Conservation (phyloP, 2,329 filamentous ascomycete species). For the Pyrenochaeta sp. region DNA sequence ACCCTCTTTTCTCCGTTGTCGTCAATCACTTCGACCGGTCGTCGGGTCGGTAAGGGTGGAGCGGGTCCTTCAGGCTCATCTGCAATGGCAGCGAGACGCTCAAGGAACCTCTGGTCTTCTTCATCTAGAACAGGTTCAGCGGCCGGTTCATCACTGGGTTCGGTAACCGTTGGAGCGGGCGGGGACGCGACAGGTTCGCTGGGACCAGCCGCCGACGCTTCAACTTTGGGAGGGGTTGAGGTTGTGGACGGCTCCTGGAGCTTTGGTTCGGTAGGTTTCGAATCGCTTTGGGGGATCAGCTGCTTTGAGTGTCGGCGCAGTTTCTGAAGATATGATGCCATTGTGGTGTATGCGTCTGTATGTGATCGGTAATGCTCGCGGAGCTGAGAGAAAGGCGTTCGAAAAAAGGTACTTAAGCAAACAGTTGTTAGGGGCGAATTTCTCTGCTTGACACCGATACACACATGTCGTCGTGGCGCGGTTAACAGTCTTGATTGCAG, state of each 20-base stretch:
- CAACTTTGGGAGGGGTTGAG: conserved; percentile 16
- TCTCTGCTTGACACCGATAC: conserved; percentile 26
- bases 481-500: conserved; percentile 28
- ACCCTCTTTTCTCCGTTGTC: conserved; percentile 44
- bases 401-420: conserved; percentile 5
- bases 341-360: conserved; percentile 5
- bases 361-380: background rate
- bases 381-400: background rate
- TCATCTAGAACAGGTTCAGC: conserved; percentile 61
- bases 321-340: conserved; percentile 46
- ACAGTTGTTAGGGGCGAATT: conserved; percentile 16
- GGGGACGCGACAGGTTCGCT: conserved; percentile 25
- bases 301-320: conserved; percentile 45
- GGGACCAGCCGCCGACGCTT: conserved; percentile 32
- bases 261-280: conserved; percentile 16
- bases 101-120: conserved; percentile 68
- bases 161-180: conserved; percentile 31
- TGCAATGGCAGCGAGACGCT: conserved; percentile 58
- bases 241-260: conserved; percentile 21
- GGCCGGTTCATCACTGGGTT: conserved; percentile 37
- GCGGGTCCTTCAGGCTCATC: conserved; percentile 50
- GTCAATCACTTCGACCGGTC: conserved; percentile 44
- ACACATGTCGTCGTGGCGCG: conserved; percentile 31
- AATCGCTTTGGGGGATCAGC: conserved; percentile 21
- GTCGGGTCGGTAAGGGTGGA: conserved; percentile 53